Percentiles rank a stretch among this genome's conserved stretches.
Conservation (phyloP, 139 green algal genomes). For the Pycnococcus provasolii region DNA sequence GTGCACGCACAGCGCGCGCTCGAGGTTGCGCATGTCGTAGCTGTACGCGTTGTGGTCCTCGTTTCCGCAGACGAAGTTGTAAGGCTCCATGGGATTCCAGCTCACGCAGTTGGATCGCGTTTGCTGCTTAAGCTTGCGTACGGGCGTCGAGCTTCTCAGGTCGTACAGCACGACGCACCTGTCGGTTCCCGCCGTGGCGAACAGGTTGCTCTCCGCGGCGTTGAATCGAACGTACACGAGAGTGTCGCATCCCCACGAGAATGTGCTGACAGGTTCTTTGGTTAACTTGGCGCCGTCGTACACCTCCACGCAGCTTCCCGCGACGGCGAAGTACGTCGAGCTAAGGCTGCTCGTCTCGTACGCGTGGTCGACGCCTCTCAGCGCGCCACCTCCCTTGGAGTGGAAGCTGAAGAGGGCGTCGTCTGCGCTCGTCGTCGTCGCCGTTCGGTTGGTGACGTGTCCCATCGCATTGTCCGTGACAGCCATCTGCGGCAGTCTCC, state of each 20-base stretch:
- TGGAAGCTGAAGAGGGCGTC: too few relatives aligned
- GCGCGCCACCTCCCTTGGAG: constrained; percentile 29
- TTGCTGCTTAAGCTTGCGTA: constrained; percentile 89
- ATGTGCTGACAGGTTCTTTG: constrained; percentile 63
- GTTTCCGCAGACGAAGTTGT: constrained; percentile 93
- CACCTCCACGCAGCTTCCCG: constrained; percentile 63
- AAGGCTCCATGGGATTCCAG: constrained; percentile 96
- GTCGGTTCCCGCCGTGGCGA: constrained; percentile 78
- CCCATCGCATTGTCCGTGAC: not conserved
- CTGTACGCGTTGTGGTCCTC: constrained; percentile 94
- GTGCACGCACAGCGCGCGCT: constrained; percentile 73
- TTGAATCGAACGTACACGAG: constrained; percentile 85
- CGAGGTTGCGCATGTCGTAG: constrained; percentile 92
- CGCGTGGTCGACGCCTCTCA: constrained; percentile 77
- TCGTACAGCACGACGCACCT: constrained; percentile 91
- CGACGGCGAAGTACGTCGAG: constrained; percentile 65
- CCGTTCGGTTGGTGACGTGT: not conserved
- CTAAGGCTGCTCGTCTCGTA: constrained; percentile 36
- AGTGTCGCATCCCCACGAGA: constrained; percentile 82
- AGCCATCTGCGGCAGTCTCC: not conserved
- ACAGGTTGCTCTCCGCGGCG: constrained; percentile 77
- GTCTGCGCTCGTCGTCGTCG: not conserved
- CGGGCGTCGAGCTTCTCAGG: constrained; percentile 61
- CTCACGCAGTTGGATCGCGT: constrained; percentile 76
- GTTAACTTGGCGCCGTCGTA: constrained; percentile 68